phyloP scores from a whole-genome alignment of 768 basidiomycete species.

The Naganishia antarctica region DNA sequence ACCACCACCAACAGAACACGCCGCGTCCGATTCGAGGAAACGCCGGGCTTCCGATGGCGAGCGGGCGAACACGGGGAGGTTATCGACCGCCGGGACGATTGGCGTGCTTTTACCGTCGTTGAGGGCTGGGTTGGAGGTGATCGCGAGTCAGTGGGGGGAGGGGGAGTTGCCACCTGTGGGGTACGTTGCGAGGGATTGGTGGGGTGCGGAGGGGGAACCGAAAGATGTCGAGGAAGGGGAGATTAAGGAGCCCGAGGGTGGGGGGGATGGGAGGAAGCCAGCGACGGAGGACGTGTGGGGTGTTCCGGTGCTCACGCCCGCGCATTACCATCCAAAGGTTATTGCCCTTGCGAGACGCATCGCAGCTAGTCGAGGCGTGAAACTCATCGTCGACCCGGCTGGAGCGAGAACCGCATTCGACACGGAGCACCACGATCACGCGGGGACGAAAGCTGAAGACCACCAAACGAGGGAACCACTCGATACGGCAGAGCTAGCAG shows the following conservation, averaged over 20 bases:
- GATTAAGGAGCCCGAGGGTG: neutral
- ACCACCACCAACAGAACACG: neutral
- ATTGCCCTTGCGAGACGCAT: conserved; percentile 25
- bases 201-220: neutral
- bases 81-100: neutral
- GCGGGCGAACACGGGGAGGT: neutral
- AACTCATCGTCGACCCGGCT: conserved; percentile 18
- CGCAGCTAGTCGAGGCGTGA: conserved; percentile 25
- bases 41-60: neutral
- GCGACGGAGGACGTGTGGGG: neutral
- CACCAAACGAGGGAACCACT: no score
- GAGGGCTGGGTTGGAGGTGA: neutral
- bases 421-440: no score
- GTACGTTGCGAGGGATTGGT: neutral
- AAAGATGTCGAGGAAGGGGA: neutral
- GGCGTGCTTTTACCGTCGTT: neutral
- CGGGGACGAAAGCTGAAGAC: no score
- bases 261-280: neutral
- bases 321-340: conserved; percentile 26
- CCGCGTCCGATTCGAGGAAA: neutral
- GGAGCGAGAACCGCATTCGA: no score
- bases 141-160: conserved; percentile 18
- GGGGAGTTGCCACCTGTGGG: neutral
- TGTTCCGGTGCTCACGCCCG: neutral
- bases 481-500: no score